Conservation (phyloP, 768 basidiomycete genomes). For the Lactarius indigo region DNA sequence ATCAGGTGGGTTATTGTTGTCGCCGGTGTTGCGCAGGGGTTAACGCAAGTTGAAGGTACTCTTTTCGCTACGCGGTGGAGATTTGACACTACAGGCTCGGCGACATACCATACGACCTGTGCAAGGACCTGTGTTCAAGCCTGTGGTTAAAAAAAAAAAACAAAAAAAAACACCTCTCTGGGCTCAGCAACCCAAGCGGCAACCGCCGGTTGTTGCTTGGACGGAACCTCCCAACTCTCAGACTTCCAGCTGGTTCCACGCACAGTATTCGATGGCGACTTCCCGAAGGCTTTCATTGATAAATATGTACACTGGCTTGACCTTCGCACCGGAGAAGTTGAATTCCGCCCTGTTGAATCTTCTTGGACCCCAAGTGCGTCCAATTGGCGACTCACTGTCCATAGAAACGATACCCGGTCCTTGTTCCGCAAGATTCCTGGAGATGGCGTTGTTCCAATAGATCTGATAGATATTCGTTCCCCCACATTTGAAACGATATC, state of each 20-base stretch:
- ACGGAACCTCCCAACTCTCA: too few relatives aligned
- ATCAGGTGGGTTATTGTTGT: neutral
- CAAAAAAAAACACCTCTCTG: too few relatives aligned
- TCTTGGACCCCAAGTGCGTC: conserved; percentile 18
- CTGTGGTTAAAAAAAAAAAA: too few relatives aligned
- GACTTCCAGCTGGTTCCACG: conserved; percentile 35
- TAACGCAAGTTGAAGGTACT: neutral
- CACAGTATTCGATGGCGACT: conserved; percentile 29
- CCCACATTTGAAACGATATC: neutral
- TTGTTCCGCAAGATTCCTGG: neutral
- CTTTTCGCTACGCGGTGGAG: neutral
- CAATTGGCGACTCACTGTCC: conserved; percentile 30
- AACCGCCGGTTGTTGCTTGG: too few relatives aligned
- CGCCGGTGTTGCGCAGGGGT: neutral
- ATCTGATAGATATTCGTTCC: conserved; percentile 4
- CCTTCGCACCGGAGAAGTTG: too few relatives aligned
- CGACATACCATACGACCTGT: neutral
- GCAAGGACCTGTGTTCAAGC: too few relatives aligned
- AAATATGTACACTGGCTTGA: too few relatives aligned
- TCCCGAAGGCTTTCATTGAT: conserved; percentile 9
- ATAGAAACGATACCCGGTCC: neutral
- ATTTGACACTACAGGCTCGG: neutral
- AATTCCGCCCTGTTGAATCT: too few relatives aligned
- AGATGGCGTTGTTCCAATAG: neutral
- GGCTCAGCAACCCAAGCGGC: too few relatives aligned